phyloP scores from a whole-genome alignment of 805 yeast genomes.

The Zygoascus tannicola region DNA sequence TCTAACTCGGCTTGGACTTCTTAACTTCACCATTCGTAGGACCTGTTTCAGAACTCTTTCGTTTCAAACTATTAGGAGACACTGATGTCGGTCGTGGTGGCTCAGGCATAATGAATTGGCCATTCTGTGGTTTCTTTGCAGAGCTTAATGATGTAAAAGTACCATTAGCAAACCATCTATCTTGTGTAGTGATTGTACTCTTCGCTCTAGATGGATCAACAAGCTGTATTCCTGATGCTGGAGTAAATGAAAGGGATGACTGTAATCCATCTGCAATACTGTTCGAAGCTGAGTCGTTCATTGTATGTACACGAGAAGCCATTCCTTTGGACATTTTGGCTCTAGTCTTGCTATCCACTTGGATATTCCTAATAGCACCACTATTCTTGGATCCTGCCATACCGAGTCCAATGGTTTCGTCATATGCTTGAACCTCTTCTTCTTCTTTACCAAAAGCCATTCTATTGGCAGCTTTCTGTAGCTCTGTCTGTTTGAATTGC shows the following conservation, averaged over 20 bases:
- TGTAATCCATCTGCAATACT: constrained; percentile 1
- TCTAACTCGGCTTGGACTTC: neutral
- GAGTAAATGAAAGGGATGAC: constrained; percentile 15
- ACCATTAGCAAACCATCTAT: constrained; percentile 21
- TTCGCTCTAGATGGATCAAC: constrained; percentile 17
- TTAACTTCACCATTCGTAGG: neutral
- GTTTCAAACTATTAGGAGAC: neutral
- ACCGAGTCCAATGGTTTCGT: constrained; percentile 58
- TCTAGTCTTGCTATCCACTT: constrained; percentile 37
- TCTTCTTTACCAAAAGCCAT: constrained; percentile 70
- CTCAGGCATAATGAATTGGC: neutral
- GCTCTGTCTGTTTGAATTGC: constrained; percentile 69
- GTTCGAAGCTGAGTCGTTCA: constrained; percentile 4
- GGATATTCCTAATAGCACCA: constrained; percentile 19
- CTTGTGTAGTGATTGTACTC: constrained; percentile 8
- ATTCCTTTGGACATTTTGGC: constrained; percentile 56
- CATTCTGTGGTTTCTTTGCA: neutral
- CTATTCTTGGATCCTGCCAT: constrained; percentile 38
- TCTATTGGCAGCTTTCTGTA: constrained; percentile 74
- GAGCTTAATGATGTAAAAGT: constrained; percentile 15
- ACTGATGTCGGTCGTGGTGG: too few species aligned
- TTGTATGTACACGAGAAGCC: constrained; percentile 33
- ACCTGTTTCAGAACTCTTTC: constrained; percentile 1
- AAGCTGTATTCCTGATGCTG: constrained; percentile 21
- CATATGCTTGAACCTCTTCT: constrained; percentile 54